Percentiles rank a stretch among this genome's conserved stretches.
These are phyloP conservation scores for Talaromyces sp. DNA, from an alignment of 2,329 filamentous ascomycete species.

Conservation along the genomic window DNA sequence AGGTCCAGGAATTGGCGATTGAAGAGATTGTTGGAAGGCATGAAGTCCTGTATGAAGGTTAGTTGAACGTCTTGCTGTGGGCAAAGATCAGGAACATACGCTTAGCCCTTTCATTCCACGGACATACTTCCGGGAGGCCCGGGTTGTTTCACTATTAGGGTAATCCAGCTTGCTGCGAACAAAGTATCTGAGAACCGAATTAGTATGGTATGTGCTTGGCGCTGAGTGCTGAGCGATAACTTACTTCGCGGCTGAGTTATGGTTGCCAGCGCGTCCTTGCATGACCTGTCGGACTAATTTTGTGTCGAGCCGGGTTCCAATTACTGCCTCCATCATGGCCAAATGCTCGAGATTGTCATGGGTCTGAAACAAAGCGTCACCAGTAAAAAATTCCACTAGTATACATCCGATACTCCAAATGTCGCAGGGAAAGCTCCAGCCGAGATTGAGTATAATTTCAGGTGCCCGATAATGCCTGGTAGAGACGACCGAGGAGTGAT, in stretches of 20 bases:
- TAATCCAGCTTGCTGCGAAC: constrained; percentile 62
- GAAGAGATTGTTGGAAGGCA: constrained; percentile 61
- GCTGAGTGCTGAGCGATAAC: constrained; percentile 30
- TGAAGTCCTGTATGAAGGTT: constrained; percentile 58
- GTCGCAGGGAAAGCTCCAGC: constrained; percentile 70
- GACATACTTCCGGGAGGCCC: constrained; percentile 67
- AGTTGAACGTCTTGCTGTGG: neutral
- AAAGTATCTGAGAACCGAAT: constrained; percentile 54
- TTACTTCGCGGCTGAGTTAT: constrained; percentile 61
- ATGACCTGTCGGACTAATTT: constrained; percentile 58
- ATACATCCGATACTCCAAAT: constrained; percentile 73
- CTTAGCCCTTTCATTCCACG: constrained; percentile 65
- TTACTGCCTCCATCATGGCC: constrained; percentile 70
- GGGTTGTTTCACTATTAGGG: constrained; percentile 64
- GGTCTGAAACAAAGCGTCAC: constrained; percentile 69
- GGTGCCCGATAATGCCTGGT: constrained; percentile 68
- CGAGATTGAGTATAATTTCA: constrained; percentile 68
- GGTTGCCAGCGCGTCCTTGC: constrained; percentile 49
- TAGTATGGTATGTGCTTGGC: constrained; percentile 28
- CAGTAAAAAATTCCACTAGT: constrained; percentile 69
- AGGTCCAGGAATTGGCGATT: constrained; percentile 67
- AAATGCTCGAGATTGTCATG: constrained; percentile 70
- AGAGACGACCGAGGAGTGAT: constrained; percentile 68
- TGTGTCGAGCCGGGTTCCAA: constrained; percentile 58
- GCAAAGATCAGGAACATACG: constrained; percentile 1